phyloP scores from a whole-genome alignment of 2,329 filamentous ascomycete species.

The Aureobasidium sp. region DNA sequence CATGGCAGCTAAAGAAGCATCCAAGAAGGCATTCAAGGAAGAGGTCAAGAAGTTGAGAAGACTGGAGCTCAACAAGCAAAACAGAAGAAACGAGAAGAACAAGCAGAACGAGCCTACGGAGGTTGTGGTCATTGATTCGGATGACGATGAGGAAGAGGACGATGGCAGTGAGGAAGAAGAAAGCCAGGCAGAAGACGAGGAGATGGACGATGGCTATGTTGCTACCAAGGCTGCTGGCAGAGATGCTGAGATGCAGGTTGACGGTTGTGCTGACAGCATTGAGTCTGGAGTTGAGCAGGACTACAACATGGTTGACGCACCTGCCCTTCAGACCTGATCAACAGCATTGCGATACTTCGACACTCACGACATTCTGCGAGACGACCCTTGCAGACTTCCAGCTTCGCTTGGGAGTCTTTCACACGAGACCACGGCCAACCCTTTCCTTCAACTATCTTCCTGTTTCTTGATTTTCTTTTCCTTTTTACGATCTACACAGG shows the following conservation, averaged over 20 bases:
- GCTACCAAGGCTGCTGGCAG: not conserved
- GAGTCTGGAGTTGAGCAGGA: not conserved
- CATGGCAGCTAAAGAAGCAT: not conserved
- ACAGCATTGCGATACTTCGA: not conserved
- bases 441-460: too few relatives aligned
- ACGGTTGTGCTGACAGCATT: not conserved
- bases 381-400: too few relatives aligned
- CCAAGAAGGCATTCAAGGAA: not conserved
- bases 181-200: not conserved
- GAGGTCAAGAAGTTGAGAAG: not conserved
- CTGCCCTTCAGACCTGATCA: not conserved
- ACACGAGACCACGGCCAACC: too few relatives aligned
- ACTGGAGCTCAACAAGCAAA: not conserved
- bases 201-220: not conserved
- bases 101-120: not conserved
- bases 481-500: too few relatives aligned
- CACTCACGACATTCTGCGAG: too few relatives aligned
- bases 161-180: not conserved
- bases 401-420: too few relatives aligned
- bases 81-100: not conserved
- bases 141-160: constrained; percentile 17
- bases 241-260: not conserved
- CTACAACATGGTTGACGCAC: not conserved
- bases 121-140: constrained; percentile 13
- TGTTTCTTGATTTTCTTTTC: too few relatives aligned